A percentile compares a stretch with the other conserved stretches of the same genome.
Evolutionary conservation across 2,329 filamentous ascomycete species (phyloP).

Genomic region (Ophiostoma sp.): DNA sequence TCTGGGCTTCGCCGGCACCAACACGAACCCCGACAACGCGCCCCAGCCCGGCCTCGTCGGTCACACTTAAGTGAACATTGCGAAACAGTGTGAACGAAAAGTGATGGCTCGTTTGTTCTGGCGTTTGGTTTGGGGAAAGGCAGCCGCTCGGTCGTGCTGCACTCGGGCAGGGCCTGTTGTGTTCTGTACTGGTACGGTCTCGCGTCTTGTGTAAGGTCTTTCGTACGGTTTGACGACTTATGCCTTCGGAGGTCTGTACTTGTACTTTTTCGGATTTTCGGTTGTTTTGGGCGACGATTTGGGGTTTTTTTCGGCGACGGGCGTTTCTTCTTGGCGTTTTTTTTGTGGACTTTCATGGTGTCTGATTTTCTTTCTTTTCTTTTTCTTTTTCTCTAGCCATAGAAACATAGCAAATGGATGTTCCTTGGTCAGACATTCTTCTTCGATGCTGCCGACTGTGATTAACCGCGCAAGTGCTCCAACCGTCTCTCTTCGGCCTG

Average conservation of each 20-base stretch:
- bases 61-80: slow-evolving; percentile 36
- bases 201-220: neutral
- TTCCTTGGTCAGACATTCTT: neutral
- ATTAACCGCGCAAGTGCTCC: slow-evolving; percentile 7
- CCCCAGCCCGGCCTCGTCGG: slow-evolving; percentile 42
- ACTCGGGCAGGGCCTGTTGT: slow-evolving; percentile 7
- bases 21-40: slow-evolving; percentile 44
- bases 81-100: neutral
- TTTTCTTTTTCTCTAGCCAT: neutral
- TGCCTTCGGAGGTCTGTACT: neutral
- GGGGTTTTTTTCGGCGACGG: neutral
- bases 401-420: slow-evolving; percentile 4
- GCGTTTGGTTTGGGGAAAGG: neutral
- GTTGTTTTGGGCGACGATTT: neutral
- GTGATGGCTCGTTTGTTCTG: neutral
- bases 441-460: too few species aligned
- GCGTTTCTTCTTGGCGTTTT: neutral
- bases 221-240: slow-evolving; percentile 8
- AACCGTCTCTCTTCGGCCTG: slow-evolving; percentile 33
- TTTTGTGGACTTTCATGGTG: neutral
- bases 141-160: neutral
- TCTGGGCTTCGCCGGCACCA: slow-evolving; percentile 43
- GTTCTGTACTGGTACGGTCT: neutral
- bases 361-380: neutral
- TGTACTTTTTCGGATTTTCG: neutral